Evolutionary conservation across 306 rosid species (phyloP).

Genomic region (Vachellia pachyceras): DNA sequence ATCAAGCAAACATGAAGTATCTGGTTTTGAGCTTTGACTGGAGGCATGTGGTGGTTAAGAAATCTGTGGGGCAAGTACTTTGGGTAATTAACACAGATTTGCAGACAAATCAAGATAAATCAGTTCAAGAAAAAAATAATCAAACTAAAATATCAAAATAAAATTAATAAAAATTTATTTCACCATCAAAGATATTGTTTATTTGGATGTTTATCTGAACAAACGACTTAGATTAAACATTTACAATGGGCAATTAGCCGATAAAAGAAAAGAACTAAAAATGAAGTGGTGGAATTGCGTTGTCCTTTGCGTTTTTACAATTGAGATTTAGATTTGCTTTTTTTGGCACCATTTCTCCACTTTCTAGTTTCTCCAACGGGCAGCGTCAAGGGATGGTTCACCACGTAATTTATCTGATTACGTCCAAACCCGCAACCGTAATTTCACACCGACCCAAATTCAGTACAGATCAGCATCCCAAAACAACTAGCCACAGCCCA

Average conservation of each 20-base stretch:
- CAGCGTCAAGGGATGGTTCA: too few relatives aligned
- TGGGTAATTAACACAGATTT: neutral
- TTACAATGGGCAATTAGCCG: neutral
- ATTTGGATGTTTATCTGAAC: too few relatives aligned
- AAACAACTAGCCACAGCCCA: slow-evolving; percentile 3
- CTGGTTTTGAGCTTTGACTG: neutral
- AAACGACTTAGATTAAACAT: too few relatives aligned
- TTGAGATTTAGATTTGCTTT: neutral
- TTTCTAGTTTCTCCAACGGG: too few relatives aligned
- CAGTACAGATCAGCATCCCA: neutral
- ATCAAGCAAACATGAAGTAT: neutral
- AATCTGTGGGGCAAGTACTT: neutral
- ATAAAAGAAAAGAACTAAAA: too few relatives aligned
- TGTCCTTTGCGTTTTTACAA: neutral
- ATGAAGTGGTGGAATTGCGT: neutral
- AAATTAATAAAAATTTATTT: too few relatives aligned
- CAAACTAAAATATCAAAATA: too few relatives aligned
- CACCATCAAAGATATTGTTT: neutral
- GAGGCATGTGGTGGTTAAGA: neutral
- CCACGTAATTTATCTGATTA: neutral
- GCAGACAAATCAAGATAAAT: neutral
- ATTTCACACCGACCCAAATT: neutral
- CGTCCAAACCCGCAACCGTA: neutral
- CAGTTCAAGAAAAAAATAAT: neutral
- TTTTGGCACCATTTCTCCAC: too few relatives aligned